Evolutionary conservation across 805 yeast species (phyloP), one percentile per base, ranked within the genome.

Genomic region (Saturnispora hagleri): DNA sequence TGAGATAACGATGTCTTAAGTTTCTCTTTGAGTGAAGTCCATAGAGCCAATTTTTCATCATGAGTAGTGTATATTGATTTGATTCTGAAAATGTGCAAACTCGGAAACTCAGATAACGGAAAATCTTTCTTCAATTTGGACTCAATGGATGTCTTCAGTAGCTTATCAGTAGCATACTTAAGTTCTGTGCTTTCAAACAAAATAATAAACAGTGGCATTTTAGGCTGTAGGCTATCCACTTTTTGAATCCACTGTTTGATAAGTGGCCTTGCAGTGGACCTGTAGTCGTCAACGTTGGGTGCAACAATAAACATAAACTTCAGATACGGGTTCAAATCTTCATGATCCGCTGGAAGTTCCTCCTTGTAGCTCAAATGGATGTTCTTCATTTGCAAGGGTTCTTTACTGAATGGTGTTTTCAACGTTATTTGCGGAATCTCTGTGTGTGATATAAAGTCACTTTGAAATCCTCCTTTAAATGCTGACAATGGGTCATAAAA

Each of bases 251-350:
- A 93, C 57, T 85, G 93, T 46, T 74, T 76, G 22, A 90, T 79
- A 57, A 89, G 70, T 1, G 95, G 96, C 40, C 99, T 76, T 0
- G 86, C 89, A 60, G 84, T 86, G 0, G 84, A 66, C 54, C 95
- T 73, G 65, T 91, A 91, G 1, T 79, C 79, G 15, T 91, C 98
- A 18, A 84, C 64, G 43, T 77, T 79, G 5, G 79, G 81, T 54
- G 84, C 78, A 51, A 76, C 76, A 7, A 91, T 73, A 51, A 90
- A 77, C 71, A 91, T 81, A 20, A 89, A 61, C 56, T 84, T 75
- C 45, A 86, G 69, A 57, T 84, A 81, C 1, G 43, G 41, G 15
- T 36, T 27, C 4, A 40, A 38, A 8, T 44, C 24, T 1, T 17
- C 52, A 57, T 33, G 51, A 43, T 46, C 47, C 50, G 54, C 57